Evolutionary conservation across 2,329 filamentous ascomycete genomes (phyloP), one percentile per base, ranked within the genome.

Genomic region (Onygenales sp.): DNA sequence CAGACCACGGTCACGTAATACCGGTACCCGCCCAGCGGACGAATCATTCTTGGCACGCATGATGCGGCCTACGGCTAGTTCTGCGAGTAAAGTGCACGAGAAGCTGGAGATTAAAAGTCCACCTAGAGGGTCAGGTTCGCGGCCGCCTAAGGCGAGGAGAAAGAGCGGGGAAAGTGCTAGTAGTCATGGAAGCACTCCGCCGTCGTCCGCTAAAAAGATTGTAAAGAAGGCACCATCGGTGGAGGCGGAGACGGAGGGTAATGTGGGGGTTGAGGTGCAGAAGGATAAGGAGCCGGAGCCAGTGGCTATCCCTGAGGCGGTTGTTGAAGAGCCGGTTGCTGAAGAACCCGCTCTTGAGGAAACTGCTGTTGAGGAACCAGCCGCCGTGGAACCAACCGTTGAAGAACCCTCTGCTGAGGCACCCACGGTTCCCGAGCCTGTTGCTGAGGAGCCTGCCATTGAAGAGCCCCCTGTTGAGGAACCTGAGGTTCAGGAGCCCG

Each of bases 21-120:
- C 47, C 13, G 64, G 60, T 50, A 54, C 67, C 21, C 72, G 66
- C 52, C 66, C 69, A 7, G 64, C 72, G 4, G 72, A 75, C 54
- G 73, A 76, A 35, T 64, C 72, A 1, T 78, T 77, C 59, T 62
- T 78, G 36, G 74, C 75, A 11, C 66, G 75, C 51, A 76, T 78
- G 74, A 78, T 77, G 72, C 70, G 75, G 5, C 75, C 75, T 21
- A 78, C 75, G 10, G 71, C 74, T 35, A 76, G 74, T 57, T 77
- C 74, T 50, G 73, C 75, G 7, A 75, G 67, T 58, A 78, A 78
- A 58, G 63, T 66, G 11, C 73, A 76, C 49, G 75, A 77, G 13
- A 75, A 74, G 58, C 53, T 70, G 5, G 74, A 76, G 31, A 49
- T 63, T 4, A 72, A 68, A 55, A 70, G 66, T 47, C 70, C 71